A percentile compares a stretch with the other conserved stretches of the same genome.
Evolutionary conservation across 1,284 basidiomycete genomes (phyloP).

Genomic region (Porodaedalea pini): DNA sequence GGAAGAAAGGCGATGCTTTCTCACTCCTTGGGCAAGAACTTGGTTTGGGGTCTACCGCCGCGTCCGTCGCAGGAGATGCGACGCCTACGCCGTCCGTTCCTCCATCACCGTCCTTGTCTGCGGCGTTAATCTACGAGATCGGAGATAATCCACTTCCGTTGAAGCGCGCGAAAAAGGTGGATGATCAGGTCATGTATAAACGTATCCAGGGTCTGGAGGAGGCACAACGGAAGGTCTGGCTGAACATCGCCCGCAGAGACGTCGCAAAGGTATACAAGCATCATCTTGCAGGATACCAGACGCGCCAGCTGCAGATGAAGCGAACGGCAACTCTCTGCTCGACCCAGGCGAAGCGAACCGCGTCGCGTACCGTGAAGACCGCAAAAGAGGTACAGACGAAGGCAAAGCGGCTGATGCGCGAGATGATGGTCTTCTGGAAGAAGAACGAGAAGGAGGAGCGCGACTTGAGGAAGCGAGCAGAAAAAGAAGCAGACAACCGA

Average conservation of each 20-base stretch:
- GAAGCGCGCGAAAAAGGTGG: constrained; percentile 70
- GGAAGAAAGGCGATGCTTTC: constrained; percentile 43
- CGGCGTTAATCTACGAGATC: constrained; percentile 64
- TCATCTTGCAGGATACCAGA: constrained; percentile 61
- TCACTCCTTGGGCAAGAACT: constrained; percentile 45
- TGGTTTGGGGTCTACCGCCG: constrained; percentile 49
- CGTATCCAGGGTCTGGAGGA: constrained; percentile 77
- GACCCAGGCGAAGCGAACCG: constrained; percentile 78
- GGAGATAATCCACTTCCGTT: constrained; percentile 64
- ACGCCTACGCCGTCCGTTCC: constrained; percentile 57
- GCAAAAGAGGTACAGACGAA: constrained; percentile 88
- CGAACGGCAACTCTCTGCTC: constrained; percentile 77
- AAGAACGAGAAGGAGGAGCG: constrained; percentile 97
- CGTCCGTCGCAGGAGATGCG: constrained; percentile 53
- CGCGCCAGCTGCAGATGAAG: constrained; percentile 64
- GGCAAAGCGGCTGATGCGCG: constrained; percentile 84
- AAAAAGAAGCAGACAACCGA: constrained; percentile 88
- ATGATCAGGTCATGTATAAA: constrained; percentile 66
- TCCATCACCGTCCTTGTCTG: constrained; percentile 56
- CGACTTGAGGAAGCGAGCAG: constrained; percentile 89
- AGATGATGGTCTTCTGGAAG: constrained; percentile 97
- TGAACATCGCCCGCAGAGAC: constrained; percentile 77
- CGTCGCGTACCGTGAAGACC: constrained; percentile 76
- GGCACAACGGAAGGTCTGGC: constrained; percentile 83
- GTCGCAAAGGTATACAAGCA: constrained; percentile 85